Evolutionary conservation across 805 yeast species (phyloP).

Genomic region (Candida maris): DNA sequence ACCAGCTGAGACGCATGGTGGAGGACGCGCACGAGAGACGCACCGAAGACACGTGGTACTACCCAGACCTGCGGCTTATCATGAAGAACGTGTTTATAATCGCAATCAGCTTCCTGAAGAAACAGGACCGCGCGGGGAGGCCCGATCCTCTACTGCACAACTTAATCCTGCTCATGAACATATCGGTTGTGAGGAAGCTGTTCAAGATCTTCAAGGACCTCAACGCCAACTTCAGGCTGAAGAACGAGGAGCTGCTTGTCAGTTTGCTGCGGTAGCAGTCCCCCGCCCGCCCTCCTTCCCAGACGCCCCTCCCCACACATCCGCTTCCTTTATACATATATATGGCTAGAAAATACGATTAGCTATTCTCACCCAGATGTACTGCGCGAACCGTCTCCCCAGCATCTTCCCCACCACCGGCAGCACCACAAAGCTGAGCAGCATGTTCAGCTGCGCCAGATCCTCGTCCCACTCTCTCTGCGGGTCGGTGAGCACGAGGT

Average conservation of each 20-base stretch:
- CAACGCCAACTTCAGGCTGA: conserved; percentile 18
- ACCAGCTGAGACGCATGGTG: conserved; percentile 1
- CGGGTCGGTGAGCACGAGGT: conserved; percentile 35
- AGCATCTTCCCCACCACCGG: conserved; percentile 66
- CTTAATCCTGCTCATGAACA: conserved; percentile 25
- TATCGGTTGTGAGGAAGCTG: conserved; percentile 28
- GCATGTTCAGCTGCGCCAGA: conserved; percentile 52
- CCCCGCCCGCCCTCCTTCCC: neutral
- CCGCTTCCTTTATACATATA: conserved; percentile 9
- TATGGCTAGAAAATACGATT: conserved; percentile 14
- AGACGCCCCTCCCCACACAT: no score
- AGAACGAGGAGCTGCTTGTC: conserved; percentile 13
- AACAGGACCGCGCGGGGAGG: conserved; percentile 7
- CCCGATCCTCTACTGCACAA: conserved; percentile 15
- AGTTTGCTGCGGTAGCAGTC: conserved; percentile 11
- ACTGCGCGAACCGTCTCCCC: conserved; percentile 57
- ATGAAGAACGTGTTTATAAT: conserved; percentile 28
- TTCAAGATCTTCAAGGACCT: conserved; percentile 24
- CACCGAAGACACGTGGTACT: conserved; percentile 14
- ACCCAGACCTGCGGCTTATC: conserved; percentile 28
- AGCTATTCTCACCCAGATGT: conserved; percentile 31
- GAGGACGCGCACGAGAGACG: conserved; percentile 2
- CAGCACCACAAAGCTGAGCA: conserved; percentile 54
- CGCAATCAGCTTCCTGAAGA: conserved; percentile 22
- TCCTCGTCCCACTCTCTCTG: conserved; percentile 77